Evolutionary conservation across 2,329 filamentous ascomycete genomes (phyloP), one percentile per base, ranked within the genome.

Genomic region (Diaporthe sp.): DNA sequence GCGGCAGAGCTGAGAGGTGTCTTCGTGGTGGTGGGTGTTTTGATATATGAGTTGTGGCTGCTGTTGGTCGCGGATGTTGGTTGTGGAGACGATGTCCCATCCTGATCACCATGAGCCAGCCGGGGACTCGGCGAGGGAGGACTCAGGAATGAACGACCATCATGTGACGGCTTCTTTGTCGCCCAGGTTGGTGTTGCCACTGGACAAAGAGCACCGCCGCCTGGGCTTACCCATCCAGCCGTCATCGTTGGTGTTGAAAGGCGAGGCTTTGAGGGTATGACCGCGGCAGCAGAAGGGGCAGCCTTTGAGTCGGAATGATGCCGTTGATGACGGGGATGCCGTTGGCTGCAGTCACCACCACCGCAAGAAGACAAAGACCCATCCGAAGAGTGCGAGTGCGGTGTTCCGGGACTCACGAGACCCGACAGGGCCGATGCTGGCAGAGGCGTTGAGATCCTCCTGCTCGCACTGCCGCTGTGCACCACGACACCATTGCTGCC

Each of bases 291-390:
- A 25, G 44, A 70, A 42, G 28, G 71, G 25, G 76, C 49, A 60
- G 68, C 60, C 63, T 68, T 37, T 78, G 77, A 34, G 47, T 68
- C 28, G 77, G 77, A 25, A 67, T 75, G 28, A 78, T 76, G 31
- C 76, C 74, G 63, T 60, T 67, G 76, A 65, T 61, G 73, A 13
- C n/a, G 55, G 31, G 77, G 76, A 58, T 74, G 78, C 28, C 73
- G 73, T n/a, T 72, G 79, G 78, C 84, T 82, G 77, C 81, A 82
- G 55, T 88, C 85, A 74, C 44, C 37, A 53, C 37, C 75, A 44
- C 53, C 49, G 49, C 81, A 85, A 77, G 84, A 87, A 78, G 85
- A 86, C 79, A 88, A 85, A 81, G 88, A 89, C 77, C 84, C 87
- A 61, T 83, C 83, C 34, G 87, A 73, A 22, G 80, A 79, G 58